Evolutionary conservation across 495 filamentous ascomycete species (phyloP).

Genomic region (Collariella sp.): DNA sequence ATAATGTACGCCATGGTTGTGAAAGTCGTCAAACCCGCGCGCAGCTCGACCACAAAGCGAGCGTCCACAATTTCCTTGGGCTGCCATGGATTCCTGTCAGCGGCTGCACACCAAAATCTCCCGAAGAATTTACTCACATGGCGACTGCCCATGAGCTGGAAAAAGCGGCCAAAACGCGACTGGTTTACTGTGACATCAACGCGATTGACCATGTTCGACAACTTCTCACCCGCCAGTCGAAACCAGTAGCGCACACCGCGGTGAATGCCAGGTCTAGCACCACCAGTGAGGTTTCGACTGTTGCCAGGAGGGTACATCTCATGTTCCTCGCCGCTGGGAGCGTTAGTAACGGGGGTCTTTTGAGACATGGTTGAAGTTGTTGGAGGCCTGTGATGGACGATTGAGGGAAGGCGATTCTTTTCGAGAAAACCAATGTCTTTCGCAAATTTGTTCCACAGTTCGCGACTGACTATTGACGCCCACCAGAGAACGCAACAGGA

Average conservation of each 20-base stretch:
- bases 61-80: constrained; percentile 50
- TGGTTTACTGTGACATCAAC: constrained; percentile 31
- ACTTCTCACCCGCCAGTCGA: not conserved
- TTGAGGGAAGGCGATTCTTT: no score
- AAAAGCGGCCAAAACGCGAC: constrained; percentile 57
- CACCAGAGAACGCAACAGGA: no score
- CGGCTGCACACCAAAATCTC: not conserved
- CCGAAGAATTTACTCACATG: constrained; percentile 43
- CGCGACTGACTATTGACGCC: no score
- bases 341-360: no score
- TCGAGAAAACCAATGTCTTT: no score
- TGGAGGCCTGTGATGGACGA: no score
- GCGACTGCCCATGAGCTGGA: constrained; percentile 61
- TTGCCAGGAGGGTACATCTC: no score
- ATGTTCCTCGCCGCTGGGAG: no score
- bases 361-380: no score
- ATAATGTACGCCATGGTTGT: constrained; percentile 82
- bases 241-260: not conserved
- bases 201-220: constrained; percentile 1
- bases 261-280: not conserved
- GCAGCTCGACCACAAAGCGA: constrained; percentile 66
- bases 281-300: not conserved
- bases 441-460: no score
- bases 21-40: constrained; percentile 76
- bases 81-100: constrained; percentile 28